A percentile compares a stretch with the other conserved stretches of the same genome.
Conservation (phyloP, 2,329 filamentous ascomycete genomes). For the Plenodomus lindquistii region DNA sequence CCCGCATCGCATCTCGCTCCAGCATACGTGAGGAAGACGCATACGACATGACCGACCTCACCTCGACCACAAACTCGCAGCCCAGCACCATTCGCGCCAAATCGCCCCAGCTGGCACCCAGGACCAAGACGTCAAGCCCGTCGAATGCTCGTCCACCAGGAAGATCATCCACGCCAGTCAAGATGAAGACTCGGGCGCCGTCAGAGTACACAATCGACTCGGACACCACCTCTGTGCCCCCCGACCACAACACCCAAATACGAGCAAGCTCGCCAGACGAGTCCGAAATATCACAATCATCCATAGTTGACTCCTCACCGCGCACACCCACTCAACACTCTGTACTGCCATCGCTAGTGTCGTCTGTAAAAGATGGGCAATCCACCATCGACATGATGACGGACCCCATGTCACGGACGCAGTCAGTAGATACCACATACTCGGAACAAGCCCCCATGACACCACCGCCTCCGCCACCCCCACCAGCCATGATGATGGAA, state of each 20-base stretch:
- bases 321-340: conserved; percentile 50
- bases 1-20: conserved; percentile 45
- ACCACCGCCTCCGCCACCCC: conserved; percentile 70
- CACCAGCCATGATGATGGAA: conserved; percentile 65
- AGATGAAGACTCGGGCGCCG: conserved; percentile 37
- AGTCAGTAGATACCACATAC: conserved; percentile 44
- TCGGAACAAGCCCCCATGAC: conserved; percentile 56
- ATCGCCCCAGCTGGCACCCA: conserved; percentile 23
- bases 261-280: conserved; percentile 36
- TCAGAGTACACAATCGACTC: conserved; percentile 52
- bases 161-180: conserved; percentile 29
- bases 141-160: conserved; percentile 19
- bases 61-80: conserved; percentile 47
- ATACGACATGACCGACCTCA: conserved; percentile 48
- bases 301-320: conserved; percentile 50
- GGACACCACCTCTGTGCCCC: conserved; percentile 52
- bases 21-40: conserved; percentile 48
- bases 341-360: conserved; percentile 38
- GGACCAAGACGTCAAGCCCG: conserved; percentile 31
- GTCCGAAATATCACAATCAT: conserved; percentile 47
- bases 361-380: conserved; percentile 40
- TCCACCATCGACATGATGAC: conserved; percentile 51
- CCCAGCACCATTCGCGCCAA: conserved; percentile 45
- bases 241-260: conserved; percentile 37
- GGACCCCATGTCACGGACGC: conserved; percentile 42